Base-by-base conservation (phyloP, 306 rosid species). In the Lathyrus aphaca region DNA sequence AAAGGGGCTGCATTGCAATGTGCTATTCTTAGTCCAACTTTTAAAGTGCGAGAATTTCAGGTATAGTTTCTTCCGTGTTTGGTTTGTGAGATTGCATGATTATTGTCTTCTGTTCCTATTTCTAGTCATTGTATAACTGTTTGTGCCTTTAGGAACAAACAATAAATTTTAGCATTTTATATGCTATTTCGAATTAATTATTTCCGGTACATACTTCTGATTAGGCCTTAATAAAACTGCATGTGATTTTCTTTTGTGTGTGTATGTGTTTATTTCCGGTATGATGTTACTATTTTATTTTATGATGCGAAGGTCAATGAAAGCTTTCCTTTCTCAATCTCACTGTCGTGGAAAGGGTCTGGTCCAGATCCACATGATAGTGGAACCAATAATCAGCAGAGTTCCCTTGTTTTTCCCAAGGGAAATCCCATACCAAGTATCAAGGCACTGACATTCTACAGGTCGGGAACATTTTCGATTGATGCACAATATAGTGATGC, bases 1-100 rank as follows among this genome's bases (percentile, higher is more conserved):
- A 84, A 84, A 74, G 99, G 99, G 51, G 83, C 89, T 86, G 99
- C 99, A 19, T 78, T 94, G 79, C 74, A 94, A 72, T 94, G 97
- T 54, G 99, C 99, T 8, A 91, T 94, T 64, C 96, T 94, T 25
- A 94, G 99, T 69, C 97, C 99, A 11, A 91, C 97, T 1, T 91
- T 91, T 72, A 91, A 91, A 87, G 99, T 94, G 6, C 79, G 99
- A 32, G 97, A 94, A 14, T 94, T 91, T 81, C 92, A 91, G 95
- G 99, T 94, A 82, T 66, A 43, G 58, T 61, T 21, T 30, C 40
- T 68, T 65, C 14, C 4, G 11, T 23, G 16, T 38, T 59, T 38
- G 5, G 27, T 59, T 49, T 42, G 12, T 16, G 35, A 59, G 56
- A 46, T 48, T 38, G 38, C 10, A 59, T 39, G 57, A 14, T 58